Base-by-base conservation (phyloP, 768 basidiomycete genomes). In the Amanita polypyramis region DNA sequence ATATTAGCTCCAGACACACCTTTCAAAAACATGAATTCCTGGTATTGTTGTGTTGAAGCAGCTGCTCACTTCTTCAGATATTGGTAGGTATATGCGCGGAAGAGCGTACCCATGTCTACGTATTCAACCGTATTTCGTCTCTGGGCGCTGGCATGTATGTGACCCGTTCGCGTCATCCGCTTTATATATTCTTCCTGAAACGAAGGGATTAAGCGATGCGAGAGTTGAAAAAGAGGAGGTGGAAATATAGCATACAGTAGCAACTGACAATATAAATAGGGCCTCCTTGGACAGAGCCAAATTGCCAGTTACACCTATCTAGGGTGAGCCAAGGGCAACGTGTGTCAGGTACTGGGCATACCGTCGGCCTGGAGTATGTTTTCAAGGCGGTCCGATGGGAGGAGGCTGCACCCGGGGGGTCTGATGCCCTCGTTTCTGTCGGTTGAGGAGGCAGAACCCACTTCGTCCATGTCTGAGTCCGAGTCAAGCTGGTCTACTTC, bases 161-260 rank as follows among this genome's bases (percentile, higher is more conserved):
- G 77, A 10, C 82, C 85, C 20, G 81, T 80, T 60, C 77, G 76
- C 14, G 78, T 73, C 58, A 91, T 70, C 42, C 80, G 74, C 62
- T 86, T 85, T 47, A 92, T 76, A 60, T 91, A 92, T 58, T 90
- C 85, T 66, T 93, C 89, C 90, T 93, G 58, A 30, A 39, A 46
- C 42, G 45, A 34, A 27, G 46, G 51, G 44, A 37, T 53, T 21
- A 40, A 50, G 42, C 49, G 23, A 20, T 41, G 44, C 41, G 15
- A 39, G 25, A 37, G 27, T 34, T 29, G 33, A 39, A 37, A 29
- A 38, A 44, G 20, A 17, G 11, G 32, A 39, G 41, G 49, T n/a
- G n/a, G n/a, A n/a, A n/a, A n/a, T n/a, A 36, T 44, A 39, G 58
- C 70, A 41, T 58, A 90, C 90, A 33, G 89, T 82, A 41, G 88